Conservation (phyloP, 257 asterid species). For the Euphrasia confusa region DNA sequence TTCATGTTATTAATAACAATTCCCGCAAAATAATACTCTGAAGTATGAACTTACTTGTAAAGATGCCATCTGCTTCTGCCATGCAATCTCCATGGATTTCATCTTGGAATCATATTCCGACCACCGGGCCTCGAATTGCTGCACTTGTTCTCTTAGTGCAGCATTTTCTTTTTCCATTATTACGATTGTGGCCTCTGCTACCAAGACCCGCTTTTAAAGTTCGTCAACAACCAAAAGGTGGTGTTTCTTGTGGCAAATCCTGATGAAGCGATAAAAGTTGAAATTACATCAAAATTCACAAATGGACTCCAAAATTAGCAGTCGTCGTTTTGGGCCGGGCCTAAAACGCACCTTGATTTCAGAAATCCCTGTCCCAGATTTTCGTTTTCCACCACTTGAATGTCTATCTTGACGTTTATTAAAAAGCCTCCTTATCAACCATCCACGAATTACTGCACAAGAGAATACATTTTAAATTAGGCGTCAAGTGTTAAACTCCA, state of each 20-base stretch:
- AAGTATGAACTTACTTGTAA: conserved; percentile 44
- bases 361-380: conserved; percentile 29
- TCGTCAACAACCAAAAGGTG: conserved; percentile 42
- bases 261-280: conserved; percentile 21
- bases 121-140: conserved; percentile 45
- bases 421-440: conserved; percentile 59
- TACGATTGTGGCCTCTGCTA: conserved; percentile 44
- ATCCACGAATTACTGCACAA: conserved; percentile 74
- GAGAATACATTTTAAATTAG: conserved; percentile 11
- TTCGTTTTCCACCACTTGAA: conserved; percentile 25
- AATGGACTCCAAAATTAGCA: background rate
- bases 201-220: conserved; percentile 41
- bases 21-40: conserved; percentile 1
- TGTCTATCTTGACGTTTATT: conserved; percentile 33
- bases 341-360: conserved; percentile 38
- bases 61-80: conserved; percentile 62
- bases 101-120: conserved; percentile 53
- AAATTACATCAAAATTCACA: background rate
- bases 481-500: background rate
- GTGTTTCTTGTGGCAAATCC: conserved; percentile 38
- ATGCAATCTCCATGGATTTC: conserved; percentile 54
- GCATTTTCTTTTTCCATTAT: conserved; percentile 55
- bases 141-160: conserved; percentile 47
- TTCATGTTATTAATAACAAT: background rate
- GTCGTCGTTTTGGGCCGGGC: no score